These are phyloP conservation scores for Acanthamoeba sp. DNA, from an alignment of 208 protist species.

Conservation along the genomic window DNA sequence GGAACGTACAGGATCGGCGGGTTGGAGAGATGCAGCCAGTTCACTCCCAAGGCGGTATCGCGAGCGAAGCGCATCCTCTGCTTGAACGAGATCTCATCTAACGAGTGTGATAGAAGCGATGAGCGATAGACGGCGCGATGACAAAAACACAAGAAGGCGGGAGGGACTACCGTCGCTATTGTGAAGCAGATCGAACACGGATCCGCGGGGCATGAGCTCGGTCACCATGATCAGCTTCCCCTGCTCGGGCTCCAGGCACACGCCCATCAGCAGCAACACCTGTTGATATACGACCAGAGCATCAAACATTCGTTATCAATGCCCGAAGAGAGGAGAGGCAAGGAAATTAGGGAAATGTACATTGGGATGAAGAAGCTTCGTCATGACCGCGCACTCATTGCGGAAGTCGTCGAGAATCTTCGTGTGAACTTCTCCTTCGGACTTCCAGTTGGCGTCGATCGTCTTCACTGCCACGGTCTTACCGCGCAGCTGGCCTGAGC, in stretches of 20 bases:
- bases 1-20: constrained; percentile 63
- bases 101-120: neutral
- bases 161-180: constrained; percentile 13
- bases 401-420: constrained; percentile 73
- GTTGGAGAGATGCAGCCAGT: constrained; percentile 71
- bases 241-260: constrained; percentile 59
- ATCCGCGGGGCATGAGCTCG: constrained; percentile 62
- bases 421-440: constrained; percentile 22
- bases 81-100: constrained; percentile 66
- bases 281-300: neutral
- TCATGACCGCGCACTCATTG: constrained; percentile 75
- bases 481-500: constrained; percentile 54
- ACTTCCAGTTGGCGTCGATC: constrained; percentile 64
- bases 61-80: constrained; percentile 71
- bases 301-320: too few species aligned
- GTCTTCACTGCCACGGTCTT: constrained; percentile 74
- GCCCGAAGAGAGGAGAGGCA: neutral
- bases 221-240: constrained; percentile 74
- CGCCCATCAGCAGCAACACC: constrained; percentile 72
- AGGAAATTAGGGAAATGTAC: neutral
- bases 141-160: neutral
- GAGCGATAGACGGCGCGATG: neutral
- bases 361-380: constrained; percentile 69
- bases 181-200: constrained; percentile 54
- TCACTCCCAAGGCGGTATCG: constrained; percentile 73